Base-by-base conservation (phyloP, 2,329 filamentous ascomycete genomes). In the Aspergillus carbonarius region DNA sequence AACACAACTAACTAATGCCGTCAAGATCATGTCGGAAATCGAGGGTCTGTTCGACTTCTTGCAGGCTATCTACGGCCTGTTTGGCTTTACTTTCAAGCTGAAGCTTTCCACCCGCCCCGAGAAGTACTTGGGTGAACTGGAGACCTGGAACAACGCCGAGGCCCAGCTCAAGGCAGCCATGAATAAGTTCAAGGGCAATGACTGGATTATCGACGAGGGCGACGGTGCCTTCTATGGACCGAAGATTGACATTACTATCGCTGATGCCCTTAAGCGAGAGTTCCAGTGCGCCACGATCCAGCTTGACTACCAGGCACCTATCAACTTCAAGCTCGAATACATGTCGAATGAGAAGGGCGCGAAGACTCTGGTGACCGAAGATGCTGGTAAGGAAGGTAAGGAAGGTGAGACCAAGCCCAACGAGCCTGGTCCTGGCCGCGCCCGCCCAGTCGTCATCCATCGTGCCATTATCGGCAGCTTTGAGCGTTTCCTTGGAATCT, bases 201-300 rank as follows among this genome's bases (percentile, higher is more conserved):
- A 87, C 63, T 99, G 95, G 95, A 89, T 91, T 74, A 82, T 96
- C 53, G 96, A 98, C 77, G 89, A 92, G 60, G 95, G 93, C 58
- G 95, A 99, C 69, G 95, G 95, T 72, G 95, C 95, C 54, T 99
- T 98, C 79, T 99, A 99, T 75, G 95, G 95, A 1, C 95, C 95
- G 53, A 99, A 99, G 85, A 96, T 98, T 68, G 95, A 99, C 70
- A 95, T 99, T 71, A 96, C 91, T 61, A 93, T 99, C 70, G 88
- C 88, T 53, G 93, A 97, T 76, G 91, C 91, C 47, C 81, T 97
- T 66, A 87, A 87, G 76, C 86, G 93, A 73, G 91, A 93, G 60
- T 90, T 88, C 80, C 90, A 96, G 77, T 96, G 91, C 71, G 92
- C 93, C 67, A 98, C 93, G 12, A 96, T 98, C 66, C 93, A 98